These are phyloP conservation scores for Starmerella etchellsii DNA, from an alignment of 805 yeast genomes.

Conservation along the genomic window DNA sequence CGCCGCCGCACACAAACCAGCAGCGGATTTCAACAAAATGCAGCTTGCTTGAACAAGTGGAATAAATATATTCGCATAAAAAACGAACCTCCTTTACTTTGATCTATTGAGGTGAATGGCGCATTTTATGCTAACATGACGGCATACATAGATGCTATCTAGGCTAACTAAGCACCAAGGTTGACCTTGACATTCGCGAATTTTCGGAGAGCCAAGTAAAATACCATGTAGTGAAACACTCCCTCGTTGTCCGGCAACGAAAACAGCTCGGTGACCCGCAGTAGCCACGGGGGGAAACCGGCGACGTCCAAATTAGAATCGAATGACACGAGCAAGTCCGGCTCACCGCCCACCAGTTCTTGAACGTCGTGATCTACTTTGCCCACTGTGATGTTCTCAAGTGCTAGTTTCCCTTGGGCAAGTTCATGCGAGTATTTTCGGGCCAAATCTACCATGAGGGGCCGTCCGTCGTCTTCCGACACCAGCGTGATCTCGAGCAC, in stretches of 20 bases:
- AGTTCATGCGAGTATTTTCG: conserved; percentile 73
- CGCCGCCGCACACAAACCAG: too few species aligned
- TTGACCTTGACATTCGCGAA: conserved; percentile 75
- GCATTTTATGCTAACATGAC: too few species aligned
- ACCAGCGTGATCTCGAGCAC: conserved; percentile 50
- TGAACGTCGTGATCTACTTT: conserved; percentile 43
- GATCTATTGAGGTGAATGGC: too few species aligned
- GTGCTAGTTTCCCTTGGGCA: conserved; percentile 42
- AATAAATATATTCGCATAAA: too few species aligned
- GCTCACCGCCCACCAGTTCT: conserved; percentile 78
- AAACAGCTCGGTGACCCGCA: conserved; percentile 76
- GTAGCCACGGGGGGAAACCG: conserved; percentile 98
- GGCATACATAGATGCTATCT: too few species aligned
- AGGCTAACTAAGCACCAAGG: conserved; percentile 64
- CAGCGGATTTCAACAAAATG: too few species aligned
- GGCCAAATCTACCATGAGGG: conserved; percentile 78
- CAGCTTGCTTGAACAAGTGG: too few species aligned
- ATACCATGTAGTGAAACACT: conserved; percentile 67
- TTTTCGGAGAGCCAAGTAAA: conserved; percentile 35
- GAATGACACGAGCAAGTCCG: conserved; percentile 74
- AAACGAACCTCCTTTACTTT: too few species aligned
- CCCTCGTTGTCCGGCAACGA: conserved; percentile 79
- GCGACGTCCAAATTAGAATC: conserved; percentile 81
- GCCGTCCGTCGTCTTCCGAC: conserved; percentile 72
- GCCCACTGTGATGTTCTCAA: conserved; percentile 58